These are phyloP conservation scores for Fusarium continuum DNA, from an alignment of 2,329 filamentous ascomycete genomes.

Conservation along the genomic window DNA sequence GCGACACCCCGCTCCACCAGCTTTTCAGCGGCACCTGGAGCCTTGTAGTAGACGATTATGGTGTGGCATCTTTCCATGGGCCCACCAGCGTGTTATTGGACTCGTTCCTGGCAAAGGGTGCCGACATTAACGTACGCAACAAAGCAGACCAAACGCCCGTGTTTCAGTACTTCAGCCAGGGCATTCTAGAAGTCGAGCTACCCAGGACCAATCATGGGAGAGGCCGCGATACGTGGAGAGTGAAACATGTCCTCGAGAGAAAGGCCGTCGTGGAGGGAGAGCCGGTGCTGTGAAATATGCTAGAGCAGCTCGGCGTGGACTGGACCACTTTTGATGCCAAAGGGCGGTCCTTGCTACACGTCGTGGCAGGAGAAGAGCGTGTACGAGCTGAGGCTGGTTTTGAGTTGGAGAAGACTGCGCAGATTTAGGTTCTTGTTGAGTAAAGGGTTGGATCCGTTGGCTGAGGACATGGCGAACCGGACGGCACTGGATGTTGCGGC, in stretches of 20 bases:
- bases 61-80: neutral
- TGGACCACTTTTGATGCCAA: neutral
- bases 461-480: neutral
- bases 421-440: neutral
- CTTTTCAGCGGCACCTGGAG: neutral
- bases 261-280: neutral
- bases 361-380: no score
- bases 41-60: accelerated
- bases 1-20: neutral
- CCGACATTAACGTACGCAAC: neutral
- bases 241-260: neutral
- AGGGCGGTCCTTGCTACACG: neutral
- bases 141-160: neutral
- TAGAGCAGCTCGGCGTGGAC: neutral
- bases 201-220: neutral
- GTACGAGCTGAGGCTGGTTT: no score
- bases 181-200: neutral
- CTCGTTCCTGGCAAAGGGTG: neutral
- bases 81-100: neutral
- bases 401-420: no score
- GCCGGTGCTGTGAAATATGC: neutral
- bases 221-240: neutral
- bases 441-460: neutral
- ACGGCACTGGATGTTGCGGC: neutral
- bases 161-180: neutral